A percentile compares a stretch with the other conserved stretches of the same genome.
Conservation (phyloP, 495 filamentous ascomycete genomes). For the Lophiostoma macrostomum region DNA sequence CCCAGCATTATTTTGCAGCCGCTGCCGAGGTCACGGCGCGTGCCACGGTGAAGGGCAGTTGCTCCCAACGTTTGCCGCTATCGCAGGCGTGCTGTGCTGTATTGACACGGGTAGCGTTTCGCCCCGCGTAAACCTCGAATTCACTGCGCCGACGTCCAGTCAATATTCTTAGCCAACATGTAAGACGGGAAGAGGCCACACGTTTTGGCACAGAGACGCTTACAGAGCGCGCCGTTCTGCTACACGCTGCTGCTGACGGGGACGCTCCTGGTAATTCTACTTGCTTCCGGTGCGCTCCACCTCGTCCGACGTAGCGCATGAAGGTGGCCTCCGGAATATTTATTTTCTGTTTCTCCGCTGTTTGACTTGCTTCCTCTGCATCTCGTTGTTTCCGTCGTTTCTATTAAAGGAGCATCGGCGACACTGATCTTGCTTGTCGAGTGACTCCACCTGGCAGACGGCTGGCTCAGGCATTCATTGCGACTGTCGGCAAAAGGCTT, state of each 20-base stretch:
- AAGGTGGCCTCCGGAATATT: slow-evolving; percentile 1
- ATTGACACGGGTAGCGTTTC: slow-evolving; percentile 23
- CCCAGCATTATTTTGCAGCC: no score
- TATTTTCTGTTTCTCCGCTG: slow-evolving; percentile 16
- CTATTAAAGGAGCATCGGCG: slow-evolving; percentile 30
- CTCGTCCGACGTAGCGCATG: slow-evolving; percentile 18
- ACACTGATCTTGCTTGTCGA: not conserved
- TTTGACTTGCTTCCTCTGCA: slow-evolving; percentile 24
- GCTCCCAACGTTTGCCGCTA: no score
- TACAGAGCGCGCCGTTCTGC: not conserved
- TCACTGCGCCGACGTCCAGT: no score
- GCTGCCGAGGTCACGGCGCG: no score
- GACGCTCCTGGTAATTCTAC: not conserved
- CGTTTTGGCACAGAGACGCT: not conserved
- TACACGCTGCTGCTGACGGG: not conserved
- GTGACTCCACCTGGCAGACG: not conserved
- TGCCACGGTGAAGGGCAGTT: not conserved
- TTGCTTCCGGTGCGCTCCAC: not conserved
- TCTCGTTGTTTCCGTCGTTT: slow-evolving; percentile 26
- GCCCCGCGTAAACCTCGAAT: not conserved
- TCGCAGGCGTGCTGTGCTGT: not conserved
- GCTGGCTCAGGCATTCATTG: slow-evolving; percentile 6
- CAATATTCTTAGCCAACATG: not conserved
- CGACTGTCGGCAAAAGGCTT: not conserved
- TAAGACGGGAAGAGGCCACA: not conserved